Evolutionary conservation across 2,329 filamentous ascomycete species (phyloP).

Genomic region (Dothideomycetes sp.): DNA sequence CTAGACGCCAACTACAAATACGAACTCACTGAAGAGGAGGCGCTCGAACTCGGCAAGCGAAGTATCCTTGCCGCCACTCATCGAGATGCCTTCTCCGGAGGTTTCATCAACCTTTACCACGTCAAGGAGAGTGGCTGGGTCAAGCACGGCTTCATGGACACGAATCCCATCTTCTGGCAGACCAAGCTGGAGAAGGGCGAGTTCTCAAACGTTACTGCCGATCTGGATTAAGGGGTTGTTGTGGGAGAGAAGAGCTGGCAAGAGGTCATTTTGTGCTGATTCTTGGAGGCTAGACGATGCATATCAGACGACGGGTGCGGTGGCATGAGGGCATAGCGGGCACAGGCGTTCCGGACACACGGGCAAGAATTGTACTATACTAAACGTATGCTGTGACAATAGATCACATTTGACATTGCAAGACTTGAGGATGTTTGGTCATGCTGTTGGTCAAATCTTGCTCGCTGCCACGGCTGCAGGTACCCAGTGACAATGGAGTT

Average conservation of each 20-base stretch:
- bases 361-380: neutral
- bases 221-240: conserved; percentile 42
- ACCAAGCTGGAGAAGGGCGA: conserved; percentile 98
- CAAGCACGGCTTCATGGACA: conserved; percentile 96
- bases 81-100: conserved; percentile 96
- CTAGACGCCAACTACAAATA: conserved; percentile 91
- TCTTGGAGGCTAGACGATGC: neutral
- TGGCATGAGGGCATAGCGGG: neutral
- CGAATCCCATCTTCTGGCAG: conserved; percentile 99
- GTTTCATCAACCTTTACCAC: conserved; percentile 97
- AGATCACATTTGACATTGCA: neutral
- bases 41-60: conserved; percentile 77
- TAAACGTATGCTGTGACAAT: neutral
- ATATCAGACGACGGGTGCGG: neutral
- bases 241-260: neutral
- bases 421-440: neutral
- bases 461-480: too few relatives aligned
- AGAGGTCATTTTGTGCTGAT: neutral
- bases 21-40: conserved; percentile 76
- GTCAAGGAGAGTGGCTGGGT: conserved; percentile 99
- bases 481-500: too few relatives aligned
- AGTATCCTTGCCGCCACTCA: conserved; percentile 95
- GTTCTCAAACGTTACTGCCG: conserved; percentile 87
- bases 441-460: too few relatives aligned
- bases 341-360: neutral